phyloP scores from a whole-genome alignment of 2,329 filamentous ascomycete species.

The Calonectria pseudoturangicola region DNA sequence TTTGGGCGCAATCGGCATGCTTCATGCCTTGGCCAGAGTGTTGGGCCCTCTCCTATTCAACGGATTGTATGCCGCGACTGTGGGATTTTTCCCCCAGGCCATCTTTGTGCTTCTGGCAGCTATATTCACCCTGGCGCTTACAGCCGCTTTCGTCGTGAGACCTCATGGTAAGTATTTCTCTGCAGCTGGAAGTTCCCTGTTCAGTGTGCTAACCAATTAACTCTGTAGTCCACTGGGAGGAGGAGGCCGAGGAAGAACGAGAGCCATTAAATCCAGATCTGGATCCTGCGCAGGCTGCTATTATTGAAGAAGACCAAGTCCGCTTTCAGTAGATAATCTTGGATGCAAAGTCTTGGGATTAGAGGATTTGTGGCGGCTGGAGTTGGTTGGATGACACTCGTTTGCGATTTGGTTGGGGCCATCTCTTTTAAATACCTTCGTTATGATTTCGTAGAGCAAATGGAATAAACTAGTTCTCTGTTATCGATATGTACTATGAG shows the following conservation, averaged over 20 bases:
- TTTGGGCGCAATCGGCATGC: slow-evolving; percentile 89
- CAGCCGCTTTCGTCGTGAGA: slow-evolving; percentile 81
- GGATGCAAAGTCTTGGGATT: neutral
- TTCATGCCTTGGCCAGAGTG: slow-evolving; percentile 88
- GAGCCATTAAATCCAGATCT: slow-evolving; percentile 48
- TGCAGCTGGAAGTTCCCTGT: neutral
- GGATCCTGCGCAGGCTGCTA: slow-evolving; percentile 43
- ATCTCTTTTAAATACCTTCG: slow-evolving; percentile 2
- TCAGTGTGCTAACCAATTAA: slow-evolving; percentile 41
- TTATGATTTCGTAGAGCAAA: slow-evolving; percentile 2
- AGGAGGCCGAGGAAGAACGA: slow-evolving; percentile 49
- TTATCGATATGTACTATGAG: neutral
- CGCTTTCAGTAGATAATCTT: slow-evolving; percentile 47
- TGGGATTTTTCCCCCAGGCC: slow-evolving; percentile 85
- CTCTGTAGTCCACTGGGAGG: slow-evolving; percentile 59
- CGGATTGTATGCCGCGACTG: slow-evolving; percentile 88
- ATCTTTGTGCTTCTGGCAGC: slow-evolving; percentile 85
- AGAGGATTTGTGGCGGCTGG: neutral
- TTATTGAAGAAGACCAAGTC: slow-evolving; percentile 56
- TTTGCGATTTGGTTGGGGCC: neutral
- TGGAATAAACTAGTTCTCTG: neutral
- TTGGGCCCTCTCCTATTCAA: slow-evolving; percentile 90
- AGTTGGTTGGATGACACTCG: neutral
- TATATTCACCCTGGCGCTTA: slow-evolving; percentile 80
- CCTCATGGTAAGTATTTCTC: slow-evolving; percentile 80